A percentile compares a stretch with the other conserved stretches of the same genome.
These are phyloP conservation scores for Oenanthe sinensis DNA, from an alignment of 129 eudicot genomes.

Conservation along the genomic window DNA sequence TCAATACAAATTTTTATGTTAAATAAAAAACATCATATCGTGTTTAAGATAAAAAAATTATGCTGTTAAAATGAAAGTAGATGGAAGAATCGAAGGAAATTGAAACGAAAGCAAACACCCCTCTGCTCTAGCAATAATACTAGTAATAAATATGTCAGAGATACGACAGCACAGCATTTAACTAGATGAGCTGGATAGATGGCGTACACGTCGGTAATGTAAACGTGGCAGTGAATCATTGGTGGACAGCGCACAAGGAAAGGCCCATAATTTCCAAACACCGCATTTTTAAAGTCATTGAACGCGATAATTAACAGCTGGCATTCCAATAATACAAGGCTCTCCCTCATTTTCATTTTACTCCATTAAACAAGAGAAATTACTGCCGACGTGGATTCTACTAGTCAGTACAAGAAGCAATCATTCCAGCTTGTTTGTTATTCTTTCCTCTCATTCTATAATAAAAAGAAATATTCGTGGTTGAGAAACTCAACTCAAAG, in stretches of 20 bases:
- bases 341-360: not conserved
- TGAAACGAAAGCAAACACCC: too few relatives aligned
- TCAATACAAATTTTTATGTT: too few relatives aligned
- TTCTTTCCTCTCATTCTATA: not conserved
- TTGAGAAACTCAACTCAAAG: not conserved
- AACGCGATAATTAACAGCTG: not conserved
- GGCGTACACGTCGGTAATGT: not conserved
- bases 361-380: not conserved
- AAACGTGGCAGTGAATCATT: not conserved
- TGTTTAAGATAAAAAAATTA: too few relatives aligned
- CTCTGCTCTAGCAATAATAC: too few relatives aligned
- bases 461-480: not conserved
- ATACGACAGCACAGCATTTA: not conserved
- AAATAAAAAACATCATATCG: too few relatives aligned
- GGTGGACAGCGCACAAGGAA: not conserved
- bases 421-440: not conserved
- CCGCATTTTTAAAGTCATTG: too few relatives aligned
- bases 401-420: not conserved
- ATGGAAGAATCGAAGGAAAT: too few relatives aligned
- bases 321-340: not conserved
- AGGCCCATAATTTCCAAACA: not conserved
- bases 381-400: conserved; percentile 5
- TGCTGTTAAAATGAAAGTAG: too few relatives aligned
- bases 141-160: not conserved
- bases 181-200: conserved; percentile 4